Percentiles rank a stretch among this genome's conserved stretches.
Conservation (phyloP, 768 basidiomycete genomes). For the Boletus vermiculosoides region DNA sequence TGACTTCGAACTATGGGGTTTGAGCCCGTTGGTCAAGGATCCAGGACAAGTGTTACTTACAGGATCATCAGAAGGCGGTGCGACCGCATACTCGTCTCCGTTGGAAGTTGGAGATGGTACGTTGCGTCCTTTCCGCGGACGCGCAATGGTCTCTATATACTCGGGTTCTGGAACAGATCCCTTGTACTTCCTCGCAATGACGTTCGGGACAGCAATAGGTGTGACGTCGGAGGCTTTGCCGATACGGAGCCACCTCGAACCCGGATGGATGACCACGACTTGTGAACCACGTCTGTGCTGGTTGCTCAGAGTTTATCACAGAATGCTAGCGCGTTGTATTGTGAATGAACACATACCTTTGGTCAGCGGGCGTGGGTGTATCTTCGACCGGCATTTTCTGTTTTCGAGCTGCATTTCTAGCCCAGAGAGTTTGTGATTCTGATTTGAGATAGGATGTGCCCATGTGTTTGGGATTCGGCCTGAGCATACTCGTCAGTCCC, state of each 20-base stretch:
- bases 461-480: slow-evolving; percentile 79
- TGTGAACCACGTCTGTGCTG: slow-evolving; percentile 68
- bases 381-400: slow-evolving; percentile 47
- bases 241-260: slow-evolving; percentile 69
- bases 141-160: slow-evolving; percentile 51
- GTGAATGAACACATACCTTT: slow-evolving; percentile 39
- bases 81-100: slow-evolving; percentile 53
- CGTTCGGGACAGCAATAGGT: slow-evolving; percentile 64
- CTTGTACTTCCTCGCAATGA: slow-evolving; percentile 67
- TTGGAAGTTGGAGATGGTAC: slow-evolving; percentile 26
- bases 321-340: slow-evolving; percentile 7
- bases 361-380: slow-evolving; percentile 38
- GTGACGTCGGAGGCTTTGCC: slow-evolving; percentile 77
- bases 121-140: slow-evolving; percentile 45
- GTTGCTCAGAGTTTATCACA: slow-evolving; percentile 31
- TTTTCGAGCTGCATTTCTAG: slow-evolving; percentile 59
- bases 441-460: slow-evolving; percentile 76
- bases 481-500: slow-evolving; percentile 30
- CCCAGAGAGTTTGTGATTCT: slow-evolving; percentile 73
- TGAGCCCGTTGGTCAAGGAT: slow-evolving; percentile 3
- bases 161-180: slow-evolving; percentile 41
- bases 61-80: slow-evolving; percentile 55
- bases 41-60: slow-evolving; percentile 38
- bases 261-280: slow-evolving; percentile 77
- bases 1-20: slow-evolving; percentile 62